Percentiles rank a stretch among this genome's conserved stretches.
Conservation (phyloP, 208 protist species). For the Leishmania tropica region DNA sequence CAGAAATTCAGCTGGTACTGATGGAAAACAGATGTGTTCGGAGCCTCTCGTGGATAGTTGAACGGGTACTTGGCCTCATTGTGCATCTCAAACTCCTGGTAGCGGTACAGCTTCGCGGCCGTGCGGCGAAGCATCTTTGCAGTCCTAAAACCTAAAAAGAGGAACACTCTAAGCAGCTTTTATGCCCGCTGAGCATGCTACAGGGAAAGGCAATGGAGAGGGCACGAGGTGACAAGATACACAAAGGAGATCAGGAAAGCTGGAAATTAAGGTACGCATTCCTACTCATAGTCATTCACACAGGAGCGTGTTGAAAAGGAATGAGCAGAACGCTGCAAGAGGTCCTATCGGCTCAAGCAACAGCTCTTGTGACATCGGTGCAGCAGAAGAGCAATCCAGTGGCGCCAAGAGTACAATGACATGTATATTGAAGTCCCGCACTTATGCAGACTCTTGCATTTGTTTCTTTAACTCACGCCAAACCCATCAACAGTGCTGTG, state of each 20-base stretch:
- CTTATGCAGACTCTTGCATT: not conserved
- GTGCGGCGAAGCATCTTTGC: constrained; percentile 66
- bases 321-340: not conserved
- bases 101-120: constrained; percentile 57
- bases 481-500: not conserved
- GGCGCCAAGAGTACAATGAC: not conserved
- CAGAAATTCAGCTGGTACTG: constrained; percentile 90
- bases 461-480: no score
- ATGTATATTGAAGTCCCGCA: not conserved
- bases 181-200: not conserved
- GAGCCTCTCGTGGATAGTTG: constrained; percentile 85
- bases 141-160: not conserved
- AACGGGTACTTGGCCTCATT: constrained; percentile 85
- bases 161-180: not conserved
- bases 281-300: not conserved
- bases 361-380: not conserved
- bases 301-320: not conserved
- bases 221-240: constrained; percentile 13
- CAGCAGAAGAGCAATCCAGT: not conserved
- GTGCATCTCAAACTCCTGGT: constrained; percentile 91
- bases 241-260: not conserved
- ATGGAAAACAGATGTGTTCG: constrained; percentile 87
- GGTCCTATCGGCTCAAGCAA: not conserved
- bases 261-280: not conserved
- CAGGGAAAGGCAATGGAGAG: not conserved